These are phyloP conservation scores for Omphalotus guepiniiformis DNA, from an alignment of 768 basidiomycete genomes.

Conservation along the genomic window DNA sequence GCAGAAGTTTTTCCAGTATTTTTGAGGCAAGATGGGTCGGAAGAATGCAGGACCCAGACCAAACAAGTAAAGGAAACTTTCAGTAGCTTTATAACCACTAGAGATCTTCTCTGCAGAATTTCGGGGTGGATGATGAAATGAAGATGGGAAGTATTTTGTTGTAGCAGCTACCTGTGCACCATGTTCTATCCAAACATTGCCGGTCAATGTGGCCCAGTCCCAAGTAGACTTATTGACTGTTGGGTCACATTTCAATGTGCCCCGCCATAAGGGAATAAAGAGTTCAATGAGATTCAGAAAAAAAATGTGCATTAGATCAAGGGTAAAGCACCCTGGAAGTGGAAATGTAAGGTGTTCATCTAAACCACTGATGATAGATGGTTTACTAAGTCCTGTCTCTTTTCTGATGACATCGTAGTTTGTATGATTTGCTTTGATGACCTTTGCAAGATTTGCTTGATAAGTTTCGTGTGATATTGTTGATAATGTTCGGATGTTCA, in stretches of 20 bases:
- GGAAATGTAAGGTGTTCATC: slow-evolving; percentile 14
- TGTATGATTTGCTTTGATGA: slow-evolving; percentile 13
- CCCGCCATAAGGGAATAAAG: slow-evolving; percentile 19
- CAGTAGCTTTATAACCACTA: slow-evolving; percentile 27
- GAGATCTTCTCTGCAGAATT: slow-evolving; percentile 28
- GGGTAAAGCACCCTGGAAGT: slow-evolving; percentile 29
- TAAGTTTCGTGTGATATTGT: slow-evolving; percentile 9
- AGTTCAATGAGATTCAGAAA: slow-evolving; percentile 22
- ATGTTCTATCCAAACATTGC: slow-evolving; percentile 17
- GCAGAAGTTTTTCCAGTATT: slow-evolving; percentile 23
- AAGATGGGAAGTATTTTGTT: slow-evolving; percentile 18
- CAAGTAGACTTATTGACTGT: slow-evolving; percentile 15
- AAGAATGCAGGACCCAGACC: slow-evolving; percentile 24
- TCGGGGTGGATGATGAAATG: slow-evolving; percentile 25
- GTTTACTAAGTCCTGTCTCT: slow-evolving; percentile 31
- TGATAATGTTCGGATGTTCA: not conserved
- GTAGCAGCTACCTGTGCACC: slow-evolving; percentile 17
- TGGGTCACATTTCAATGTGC: slow-evolving; percentile 15
- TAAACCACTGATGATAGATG: slow-evolving; percentile 33
- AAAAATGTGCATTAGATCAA: slow-evolving; percentile 41
- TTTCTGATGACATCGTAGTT: slow-evolving; percentile 23
- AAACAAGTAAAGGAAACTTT: slow-evolving; percentile 23
- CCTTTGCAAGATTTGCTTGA: slow-evolving; percentile 11
- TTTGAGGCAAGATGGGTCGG: slow-evolving; percentile 12
- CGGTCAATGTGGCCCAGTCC: slow-evolving; percentile 18